Conservation (phyloP, 2,329 filamentous ascomycete species). For the Hypoxylon sp. region DNA sequence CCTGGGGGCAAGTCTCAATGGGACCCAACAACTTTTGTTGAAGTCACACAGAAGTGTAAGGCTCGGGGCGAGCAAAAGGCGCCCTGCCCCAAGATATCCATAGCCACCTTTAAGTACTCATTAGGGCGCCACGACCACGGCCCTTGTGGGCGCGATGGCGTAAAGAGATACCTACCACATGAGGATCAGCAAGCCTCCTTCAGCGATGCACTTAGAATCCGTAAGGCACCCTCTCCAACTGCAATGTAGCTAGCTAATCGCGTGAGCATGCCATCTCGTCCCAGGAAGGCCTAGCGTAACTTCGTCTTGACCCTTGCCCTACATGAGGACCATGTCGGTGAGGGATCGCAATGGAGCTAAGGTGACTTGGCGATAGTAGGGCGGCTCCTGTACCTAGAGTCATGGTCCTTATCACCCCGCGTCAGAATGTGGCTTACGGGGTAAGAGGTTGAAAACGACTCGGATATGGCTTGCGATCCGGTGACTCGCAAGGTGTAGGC, state of each 20-base stretch:
- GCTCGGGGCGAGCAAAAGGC: neutral
- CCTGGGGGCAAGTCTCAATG: neutral
- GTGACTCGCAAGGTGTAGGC: neutral
- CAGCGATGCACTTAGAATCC: neutral
- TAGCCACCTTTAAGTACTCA: neutral
- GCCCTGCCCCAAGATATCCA: neutral
- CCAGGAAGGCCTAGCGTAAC: neutral
- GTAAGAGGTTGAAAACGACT: neutral
- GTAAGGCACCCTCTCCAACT: constrained; percentile 1
- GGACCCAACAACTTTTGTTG: neutral
- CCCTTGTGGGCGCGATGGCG: neutral
- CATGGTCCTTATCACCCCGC: neutral
- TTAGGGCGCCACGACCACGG: neutral
- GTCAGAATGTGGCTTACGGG: neutral
- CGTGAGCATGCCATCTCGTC: neutral
- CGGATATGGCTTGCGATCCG: neutral
- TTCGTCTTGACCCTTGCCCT: neutral
- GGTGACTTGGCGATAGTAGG: neutral
- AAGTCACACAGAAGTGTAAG: neutral
- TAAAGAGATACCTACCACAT: neutral
- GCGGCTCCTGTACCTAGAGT: neutral
- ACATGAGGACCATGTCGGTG: constrained; percentile 14
- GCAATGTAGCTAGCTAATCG: neutral
- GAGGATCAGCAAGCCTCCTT: constrained; percentile 6
- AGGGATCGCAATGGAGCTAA: constrained; percentile 21